Evolutionary conservation across 257 asterid species (phyloP).

Genomic region (Scutellaria galericulata): DNA sequence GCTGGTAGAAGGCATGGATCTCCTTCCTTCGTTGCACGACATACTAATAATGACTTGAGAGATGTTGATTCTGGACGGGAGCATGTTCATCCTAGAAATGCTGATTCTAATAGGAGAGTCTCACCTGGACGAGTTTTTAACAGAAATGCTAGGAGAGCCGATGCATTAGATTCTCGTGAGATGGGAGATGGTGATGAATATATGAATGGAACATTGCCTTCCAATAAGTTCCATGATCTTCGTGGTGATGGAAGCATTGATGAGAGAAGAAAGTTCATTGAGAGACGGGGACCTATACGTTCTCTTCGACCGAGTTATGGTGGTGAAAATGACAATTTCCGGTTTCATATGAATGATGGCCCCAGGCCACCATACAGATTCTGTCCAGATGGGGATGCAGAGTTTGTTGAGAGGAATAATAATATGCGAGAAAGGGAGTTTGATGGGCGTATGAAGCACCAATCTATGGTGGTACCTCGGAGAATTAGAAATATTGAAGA

Average conservation of each 20-base stretch:
- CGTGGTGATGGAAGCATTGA: conserved; percentile 59
- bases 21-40: conserved; percentile 58
- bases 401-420: conserved; percentile 65
- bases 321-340: conserved; percentile 55
- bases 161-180: conserved; percentile 66
- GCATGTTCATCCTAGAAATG: conserved; percentile 56
- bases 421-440: conserved; percentile 74
- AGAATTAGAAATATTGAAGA: conserved; percentile 68
- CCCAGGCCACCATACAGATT: conserved; percentile 70
- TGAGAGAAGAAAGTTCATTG: conserved; percentile 76
- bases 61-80: conserved; percentile 63
- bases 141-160: conserved; percentile 59
- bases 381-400: conserved; percentile 60
- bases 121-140: conserved; percentile 53
- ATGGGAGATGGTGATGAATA: conserved; percentile 60
- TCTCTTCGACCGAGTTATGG: conserved; percentile 58
- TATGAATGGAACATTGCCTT: conserved; percentile 49
- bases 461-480: conserved; percentile 48
- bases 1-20: conserved; percentile 71
- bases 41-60: conserved; percentile 52
- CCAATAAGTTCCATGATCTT: conserved; percentile 54
- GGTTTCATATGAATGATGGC: conserved; percentile 59
- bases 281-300: conserved; percentile 60
- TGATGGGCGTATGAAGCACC: conserved; percentile 67
- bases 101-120: conserved; percentile 59